Evolutionary conservation across 129 eudicot species (phyloP), one percentile per base, ranked within the genome.

Genomic region (Artemisia argyi): DNA sequence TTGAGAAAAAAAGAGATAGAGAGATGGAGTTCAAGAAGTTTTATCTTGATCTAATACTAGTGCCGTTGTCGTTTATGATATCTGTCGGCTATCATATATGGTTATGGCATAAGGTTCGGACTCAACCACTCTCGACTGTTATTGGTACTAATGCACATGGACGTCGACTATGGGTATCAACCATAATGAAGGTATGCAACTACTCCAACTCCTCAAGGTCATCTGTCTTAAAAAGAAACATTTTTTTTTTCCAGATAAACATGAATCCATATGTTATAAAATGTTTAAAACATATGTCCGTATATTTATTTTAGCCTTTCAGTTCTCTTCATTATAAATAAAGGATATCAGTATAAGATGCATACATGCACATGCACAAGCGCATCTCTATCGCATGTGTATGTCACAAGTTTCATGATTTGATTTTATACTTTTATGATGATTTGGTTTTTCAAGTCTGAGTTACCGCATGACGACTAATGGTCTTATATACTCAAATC

Each of bases 111-210:
- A 84, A 79, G 81, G 86, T 89, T 65, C 76, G 81, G 13, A 89
- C 82, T 3, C 86, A 86, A 48, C 97, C 97, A 5, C 83, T 86
- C 69, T 61, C 86, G 9, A 92, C 97, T 68, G 85, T 86, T 70
- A 81, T 89, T 35, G 97, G 97, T 51, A 83, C 83, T 1, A 92
- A 88, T 81, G 83, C 94, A 20, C 80, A 65, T 11, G 94, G 87
- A 10, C 88, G 97, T 46, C 83, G 91, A 0, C 62, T 82, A 51
- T 92, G 97, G 97, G 96, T 92, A 12, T 66, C 89, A 4, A 83
- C 91, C 69, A 89, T 92, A 19, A 92, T 92, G 89, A 84, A 85
- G 96, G 97, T 92, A 83, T 86, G 93, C 85, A 80, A 55, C 22
- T 32, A 39, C 10, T 28, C 14, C 12, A 18, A 9, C 19, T 52